These are phyloP conservation scores for Penicillium atrosanguineum DNA, from an alignment of 495 filamentous ascomycete species.

Conservation along the genomic window DNA sequence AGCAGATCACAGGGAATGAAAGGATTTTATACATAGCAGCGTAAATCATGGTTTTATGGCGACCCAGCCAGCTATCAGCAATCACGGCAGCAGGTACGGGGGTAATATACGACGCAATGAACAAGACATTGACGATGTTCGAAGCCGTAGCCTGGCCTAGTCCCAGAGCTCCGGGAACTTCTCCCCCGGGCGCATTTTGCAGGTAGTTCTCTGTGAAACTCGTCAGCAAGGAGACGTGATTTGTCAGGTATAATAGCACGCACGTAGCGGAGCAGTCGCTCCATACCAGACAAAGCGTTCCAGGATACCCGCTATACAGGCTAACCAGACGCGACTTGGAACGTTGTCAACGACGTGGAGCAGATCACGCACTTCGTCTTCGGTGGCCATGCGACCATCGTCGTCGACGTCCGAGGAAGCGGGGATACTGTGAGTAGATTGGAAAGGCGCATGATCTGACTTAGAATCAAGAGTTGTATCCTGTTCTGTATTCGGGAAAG, in stretches of 20 bases:
- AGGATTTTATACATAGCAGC: slow-evolving; percentile 11
- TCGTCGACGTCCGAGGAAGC: background rate
- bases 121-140: slow-evolving; percentile 6
- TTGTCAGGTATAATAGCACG: background rate
- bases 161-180: slow-evolving; percentile 12
- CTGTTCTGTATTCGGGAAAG: slow-evolving; percentile 12
- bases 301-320: slow-evolving; percentile 7
- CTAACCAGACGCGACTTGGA: slow-evolving; percentile 10
- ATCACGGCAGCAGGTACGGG: slow-evolving; percentile 9
- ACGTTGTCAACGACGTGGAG: slow-evolving; percentile 15
- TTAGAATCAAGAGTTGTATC: slow-evolving; percentile 4
- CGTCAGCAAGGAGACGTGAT: background rate
- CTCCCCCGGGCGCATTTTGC: slow-evolving; percentile 9
- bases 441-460: background rate
- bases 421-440: background rate
- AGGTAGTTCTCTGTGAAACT: slow-evolving; percentile 15
- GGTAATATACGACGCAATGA: slow-evolving; percentile 5
- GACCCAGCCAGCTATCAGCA: slow-evolving; percentile 11
- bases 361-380: slow-evolving; percentile 15
- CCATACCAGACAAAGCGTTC: slow-evolving; percentile 20
- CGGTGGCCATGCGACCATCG: slow-evolving; percentile 12
- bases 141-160: slow-evolving; percentile 4
- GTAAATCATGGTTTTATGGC: slow-evolving; percentile 10
- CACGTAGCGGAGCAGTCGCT: slow-evolving; percentile 12
- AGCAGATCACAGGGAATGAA: too few relatives aligned